Evolutionary conservation across 2,329 filamentous ascomycete genomes (phyloP), one percentile per base, ranked within the genome.

Genomic region (Ambrosiella cleistominuta): DNA sequence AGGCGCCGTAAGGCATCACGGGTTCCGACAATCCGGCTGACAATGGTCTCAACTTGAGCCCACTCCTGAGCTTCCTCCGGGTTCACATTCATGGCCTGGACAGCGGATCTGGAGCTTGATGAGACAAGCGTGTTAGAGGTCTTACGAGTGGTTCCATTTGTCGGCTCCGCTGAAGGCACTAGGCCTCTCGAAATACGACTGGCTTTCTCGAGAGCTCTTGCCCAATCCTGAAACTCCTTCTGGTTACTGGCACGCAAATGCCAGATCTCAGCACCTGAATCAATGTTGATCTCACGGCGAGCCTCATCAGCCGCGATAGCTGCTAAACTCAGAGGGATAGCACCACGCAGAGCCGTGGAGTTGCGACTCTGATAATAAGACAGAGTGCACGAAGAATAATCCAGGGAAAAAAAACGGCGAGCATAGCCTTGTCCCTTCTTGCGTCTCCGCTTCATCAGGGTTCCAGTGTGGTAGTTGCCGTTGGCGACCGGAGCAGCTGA

Each of bases 181-280:
- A 77, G 64, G 1, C 78, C 78, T 61, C 80, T 71, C 11, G 82
- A 78, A 61, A 79, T 73, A 60, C 84, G 79, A 62, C 88, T 86
- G 3, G 91, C 90, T 63, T 80, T 83, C 69, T 96, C 89, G 55
- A 98, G 73, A 0, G 90, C 91, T 52, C 79, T 77, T 53, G 85
- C 88, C 93, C 93, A 98, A 15, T 86, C 84, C 52, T 80, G 77
- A 67, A 96, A 98, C 62, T 97, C 91, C 63, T 85, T 85, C 54
- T 81, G 79, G 64, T 87, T 95, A 54, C 79, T 80, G 2, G 93
- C 88, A 65, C 83, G 84, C 37, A 98, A 74, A 71, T 97, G 93
- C 93, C 93, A 98, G 35, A 98, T 82, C 69, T 98, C 93, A 1
- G 93, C 90, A 1, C 93, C 93, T 0, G 93, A 97, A 68, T 98